These are phyloP conservation scores for Trichophyton verrucosum DNA, from an alignment of 2,329 filamentous ascomycete genomes.

Conservation along the genomic window DNA sequence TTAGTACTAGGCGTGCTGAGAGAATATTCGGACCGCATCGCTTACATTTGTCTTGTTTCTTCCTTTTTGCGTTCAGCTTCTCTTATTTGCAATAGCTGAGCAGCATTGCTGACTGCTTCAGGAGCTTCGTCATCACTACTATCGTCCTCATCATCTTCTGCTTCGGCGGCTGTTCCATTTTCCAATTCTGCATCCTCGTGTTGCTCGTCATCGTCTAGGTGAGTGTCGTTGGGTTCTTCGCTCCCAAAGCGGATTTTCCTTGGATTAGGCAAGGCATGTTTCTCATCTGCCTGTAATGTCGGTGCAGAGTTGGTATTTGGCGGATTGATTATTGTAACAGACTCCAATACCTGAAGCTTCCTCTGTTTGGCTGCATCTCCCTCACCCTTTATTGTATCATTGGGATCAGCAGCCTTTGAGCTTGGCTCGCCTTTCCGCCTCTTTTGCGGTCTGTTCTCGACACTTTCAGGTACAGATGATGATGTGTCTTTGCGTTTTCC, in stretches of 20 bases:
- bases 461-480: background rate
- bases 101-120: slow-evolving; percentile 30
- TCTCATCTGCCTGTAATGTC: background rate
- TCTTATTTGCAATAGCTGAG: slow-evolving; percentile 28
- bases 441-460: slow-evolving; percentile 5
- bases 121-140: slow-evolving; percentile 33
- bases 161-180: slow-evolving; percentile 11
- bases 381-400: background rate
- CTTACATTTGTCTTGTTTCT: slow-evolving; percentile 25
- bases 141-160: slow-evolving; percentile 19
- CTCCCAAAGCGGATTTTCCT: slow-evolving; percentile 31
- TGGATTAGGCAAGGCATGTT: slow-evolving; percentile 14
- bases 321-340: slow-evolving; percentile 8
- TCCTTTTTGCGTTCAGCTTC: slow-evolving; percentile 29
- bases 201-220: slow-evolving; percentile 13
- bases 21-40: background rate
- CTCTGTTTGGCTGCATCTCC: background rate
- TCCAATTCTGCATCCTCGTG: slow-evolving; percentile 11
- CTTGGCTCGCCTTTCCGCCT: slow-evolving; percentile 2
- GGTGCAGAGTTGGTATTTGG: slow-evolving; percentile 5
- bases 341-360: slow-evolving; percentile 9
- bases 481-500: slow-evolving; percentile 23
- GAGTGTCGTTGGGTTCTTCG: slow-evolving; percentile 22
- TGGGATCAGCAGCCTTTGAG: background rate
- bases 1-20: background rate